Evolutionary conservation across 2,329 filamentous ascomycete species (phyloP).

Genomic region (Ophiostoma perfectum): DNA sequence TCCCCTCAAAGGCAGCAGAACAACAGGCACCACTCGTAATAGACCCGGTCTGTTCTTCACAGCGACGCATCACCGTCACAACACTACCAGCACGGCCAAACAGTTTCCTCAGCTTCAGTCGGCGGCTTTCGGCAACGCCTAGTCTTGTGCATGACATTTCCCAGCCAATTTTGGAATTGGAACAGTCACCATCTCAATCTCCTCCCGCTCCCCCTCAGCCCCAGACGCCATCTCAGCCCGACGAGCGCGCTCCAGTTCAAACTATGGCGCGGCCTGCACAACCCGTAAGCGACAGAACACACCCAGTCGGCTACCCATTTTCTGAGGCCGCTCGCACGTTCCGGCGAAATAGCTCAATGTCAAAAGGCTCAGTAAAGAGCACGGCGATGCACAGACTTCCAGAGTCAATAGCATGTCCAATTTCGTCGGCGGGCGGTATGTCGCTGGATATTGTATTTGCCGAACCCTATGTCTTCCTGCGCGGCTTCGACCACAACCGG

Average conservation of each 20-base stretch:
- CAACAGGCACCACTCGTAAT: constrained; percentile 6
- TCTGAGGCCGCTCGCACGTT: not conserved
- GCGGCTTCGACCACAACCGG: constrained; percentile 67
- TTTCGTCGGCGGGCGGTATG: constrained; percentile 73
- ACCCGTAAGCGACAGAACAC: not conserved
- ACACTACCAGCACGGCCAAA: constrained; percentile 22
- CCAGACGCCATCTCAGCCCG: not conserved
- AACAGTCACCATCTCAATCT: not conserved
- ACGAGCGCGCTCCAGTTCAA: not conserved
- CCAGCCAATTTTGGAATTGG: not conserved
- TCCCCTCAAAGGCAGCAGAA: not conserved
- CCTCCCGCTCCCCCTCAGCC: no score
- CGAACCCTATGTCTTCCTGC: constrained; percentile 74
- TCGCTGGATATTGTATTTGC: constrained; percentile 68
- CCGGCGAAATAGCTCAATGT: not conserved
- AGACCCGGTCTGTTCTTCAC: not conserved
- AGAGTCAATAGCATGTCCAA: constrained; percentile 48
- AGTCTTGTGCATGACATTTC: not conserved
- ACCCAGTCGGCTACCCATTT: not conserved
- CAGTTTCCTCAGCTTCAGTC: constrained; percentile 29
- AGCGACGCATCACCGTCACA: constrained; percentile 15
- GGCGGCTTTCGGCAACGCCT: constrained; percentile 23
- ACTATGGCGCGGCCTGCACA: not conserved
- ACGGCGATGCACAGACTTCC: constrained; percentile 29
- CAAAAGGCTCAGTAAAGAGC: not conserved